A percentile compares a stretch with the other conserved stretches of the same genome.
These are phyloP conservation scores for Calocera cornea DNA, from an alignment of 768 basidiomycete genomes.

Conservation along the genomic window DNA sequence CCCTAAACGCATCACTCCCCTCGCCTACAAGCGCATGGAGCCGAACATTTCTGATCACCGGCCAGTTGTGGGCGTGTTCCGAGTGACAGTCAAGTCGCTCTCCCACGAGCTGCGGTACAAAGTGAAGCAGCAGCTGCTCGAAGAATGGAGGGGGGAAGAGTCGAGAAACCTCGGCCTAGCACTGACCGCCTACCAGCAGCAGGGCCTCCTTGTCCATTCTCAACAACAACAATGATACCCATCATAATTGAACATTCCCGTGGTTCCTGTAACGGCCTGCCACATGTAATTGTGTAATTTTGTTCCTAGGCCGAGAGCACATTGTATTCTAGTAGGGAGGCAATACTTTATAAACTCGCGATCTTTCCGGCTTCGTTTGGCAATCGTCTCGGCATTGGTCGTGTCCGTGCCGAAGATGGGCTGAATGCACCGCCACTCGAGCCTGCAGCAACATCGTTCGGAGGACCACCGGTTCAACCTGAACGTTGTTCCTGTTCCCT, in stretches of 20 bases:
- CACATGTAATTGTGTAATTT: background rate
- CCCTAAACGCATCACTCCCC: conserved; percentile 41
- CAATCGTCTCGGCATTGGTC: too few relatives aligned
- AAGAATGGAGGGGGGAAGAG: conserved; percentile 26
- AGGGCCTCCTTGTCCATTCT: background rate
- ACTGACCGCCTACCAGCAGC: conserved; percentile 7
- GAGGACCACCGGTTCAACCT: too few relatives aligned
- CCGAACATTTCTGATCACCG: conserved; percentile 81
- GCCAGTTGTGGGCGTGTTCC: conserved; percentile 71
- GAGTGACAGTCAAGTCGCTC: conserved; percentile 59
- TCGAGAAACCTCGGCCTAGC: conserved; percentile 1
- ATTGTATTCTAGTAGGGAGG: background rate
- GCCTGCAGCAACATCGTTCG: too few relatives aligned
- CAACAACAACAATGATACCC: background rate
- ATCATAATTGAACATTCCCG: background rate
- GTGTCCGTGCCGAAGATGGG: too few relatives aligned
- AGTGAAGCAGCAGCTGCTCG: conserved; percentile 44
- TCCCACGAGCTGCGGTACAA: conserved; percentile 41
- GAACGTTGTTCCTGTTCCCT: too few relatives aligned
- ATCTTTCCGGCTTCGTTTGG: too few relatives aligned
- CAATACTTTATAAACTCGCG: background rate
- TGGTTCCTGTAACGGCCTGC: background rate
- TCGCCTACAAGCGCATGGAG: conserved; percentile 74
- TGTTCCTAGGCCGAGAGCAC: background rate
- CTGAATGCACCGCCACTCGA: too few relatives aligned